Percentiles rank a stretch among this genome's conserved stretches.
Evolutionary conservation across 2,329 filamentous ascomycete genomes (phyloP).

Genomic region (Conoideocrella luteorostrata): DNA sequence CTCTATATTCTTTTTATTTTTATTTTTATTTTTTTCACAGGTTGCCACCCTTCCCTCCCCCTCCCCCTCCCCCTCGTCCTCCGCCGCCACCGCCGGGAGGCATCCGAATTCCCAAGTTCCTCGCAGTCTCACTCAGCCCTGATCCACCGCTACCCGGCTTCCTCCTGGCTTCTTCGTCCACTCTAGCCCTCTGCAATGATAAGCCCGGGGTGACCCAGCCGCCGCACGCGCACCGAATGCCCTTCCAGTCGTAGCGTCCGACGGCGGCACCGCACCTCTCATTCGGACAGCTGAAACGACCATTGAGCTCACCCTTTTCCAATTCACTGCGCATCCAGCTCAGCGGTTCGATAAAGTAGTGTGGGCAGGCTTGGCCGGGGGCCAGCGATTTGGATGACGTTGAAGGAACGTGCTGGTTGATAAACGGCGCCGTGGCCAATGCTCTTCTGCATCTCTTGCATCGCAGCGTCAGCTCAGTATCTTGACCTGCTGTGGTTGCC

Average conservation of each 20-base stretch:
- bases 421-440: conserved; percentile 51
- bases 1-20: too few relatives aligned
- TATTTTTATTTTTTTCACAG: neutral
- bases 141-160: conserved; percentile 14
- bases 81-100: conserved; percentile 40
- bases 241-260: conserved; percentile 94
- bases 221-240: conserved; percentile 84
- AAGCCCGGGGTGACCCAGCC: conserved; percentile 90
- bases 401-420: conserved; percentile 51
- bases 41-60: neutral
- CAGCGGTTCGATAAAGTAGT: conserved; percentile 86
- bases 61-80: neutral
- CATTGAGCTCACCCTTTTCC: conserved; percentile 73
- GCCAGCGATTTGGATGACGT: conserved; percentile 1
- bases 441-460: conserved; percentile 86
- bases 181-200: conserved; percentile 71
- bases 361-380: conserved; percentile 53
- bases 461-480: conserved; percentile 42
- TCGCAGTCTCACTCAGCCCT: conserved; percentile 13
- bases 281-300: conserved; percentile 77
- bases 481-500: conserved; percentile 1
- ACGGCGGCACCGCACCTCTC: conserved; percentile 72
- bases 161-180: conserved; percentile 58
- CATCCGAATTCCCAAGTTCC: conserved; percentile 44
- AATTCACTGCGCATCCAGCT: conserved; percentile 90